Evolutionary conservation across 2,329 filamentous ascomycete species (phyloP), one percentile per base, ranked within the genome.

Genomic region (Chrysoporthe austroafricana): DNA sequence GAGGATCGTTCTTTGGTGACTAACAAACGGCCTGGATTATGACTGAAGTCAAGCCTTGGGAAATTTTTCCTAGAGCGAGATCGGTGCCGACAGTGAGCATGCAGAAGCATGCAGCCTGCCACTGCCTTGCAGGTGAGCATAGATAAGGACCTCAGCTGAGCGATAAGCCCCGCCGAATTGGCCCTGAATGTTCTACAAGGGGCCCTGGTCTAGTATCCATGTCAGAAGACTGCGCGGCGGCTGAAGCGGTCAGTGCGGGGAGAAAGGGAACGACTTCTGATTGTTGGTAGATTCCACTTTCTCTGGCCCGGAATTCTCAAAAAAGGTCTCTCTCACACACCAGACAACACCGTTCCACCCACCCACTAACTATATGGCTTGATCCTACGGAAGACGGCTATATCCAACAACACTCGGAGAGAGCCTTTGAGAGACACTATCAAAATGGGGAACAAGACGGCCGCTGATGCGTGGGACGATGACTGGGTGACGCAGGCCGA

Each of bases 401-500:
- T 32, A 39, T 46, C 11, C 18, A 59, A 48, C 39, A 59, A 39
- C 32, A 48, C 36, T 16, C 48, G 43, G 39, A 39, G 13, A 59
- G 11, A 54, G 50, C 42, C 34, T 18, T 36, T n/a, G 39, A 66
- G 16, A 26, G 9, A 60, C 18, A 16, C 13, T 9, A 62, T 34
- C 73, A 82, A 79, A 77, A 84, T 83, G 83, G 74, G 76, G 72
- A 82, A 81, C 80, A 83, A 73, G 60, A 79, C 78, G 32, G 78
- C 90, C 68, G 90, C 91, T 48, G 88, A 94, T 77, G 94, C 93
- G 26, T 97, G 95, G 95, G 93, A 95, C 44, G 63, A 97, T 73
- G 92, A 97, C 75, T 98, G 94, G 94, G 92, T 95, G 77, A 80
- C 83, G 6, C 86, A 91, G 76, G 93, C 91, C 67, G 93, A 97